Percentiles rank a stretch among this genome's conserved stretches.
Evolutionary conservation across 805 yeast genomes (phyloP).

Genomic region (Starmerella vitae): DNA sequence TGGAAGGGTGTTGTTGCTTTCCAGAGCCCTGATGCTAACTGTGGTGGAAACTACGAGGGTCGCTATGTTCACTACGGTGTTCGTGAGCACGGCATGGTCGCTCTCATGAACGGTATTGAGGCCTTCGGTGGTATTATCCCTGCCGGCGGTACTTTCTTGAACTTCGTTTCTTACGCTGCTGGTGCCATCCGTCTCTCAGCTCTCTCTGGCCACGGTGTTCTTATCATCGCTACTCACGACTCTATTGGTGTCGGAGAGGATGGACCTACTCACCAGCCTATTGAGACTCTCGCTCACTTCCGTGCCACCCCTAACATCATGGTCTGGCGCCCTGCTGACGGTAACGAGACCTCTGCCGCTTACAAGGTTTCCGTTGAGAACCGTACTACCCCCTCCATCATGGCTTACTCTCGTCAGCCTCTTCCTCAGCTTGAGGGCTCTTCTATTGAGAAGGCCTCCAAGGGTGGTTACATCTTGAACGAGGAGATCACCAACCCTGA

Average conservation of each 20-base stretch:
- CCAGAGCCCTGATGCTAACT: slow-evolving; percentile 69
- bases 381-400: slow-evolving; percentile 48
- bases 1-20: slow-evolving; percentile 72
- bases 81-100: slow-evolving; percentile 99
- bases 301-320: slow-evolving; percentile 38
- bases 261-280: slow-evolving; percentile 48
- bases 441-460: slow-evolving; percentile 73
- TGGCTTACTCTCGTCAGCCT: slow-evolving; percentile 70
- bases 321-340: slow-evolving; percentile 43
- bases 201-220: slow-evolving; percentile 33
- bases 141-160: slow-evolving; percentile 95
- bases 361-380: slow-evolving; percentile 47
- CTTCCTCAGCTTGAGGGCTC: slow-evolving; percentile 87
- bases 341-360: slow-evolving; percentile 40
- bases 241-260: slow-evolving; percentile 47
- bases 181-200: slow-evolving; percentile 42
- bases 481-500: slow-evolving; percentile 47
- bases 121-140: slow-evolving; percentile 78
- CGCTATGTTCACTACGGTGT: slow-evolving; percentile 96
- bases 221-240: slow-evolving; percentile 45
- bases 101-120: slow-evolving; percentile 91
- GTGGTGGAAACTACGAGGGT: slow-evolving; percentile 77
- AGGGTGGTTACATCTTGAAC: slow-evolving; percentile 83
- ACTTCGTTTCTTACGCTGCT: slow-evolving; percentile 57
- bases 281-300: slow-evolving; percentile 38